phyloP scores from a whole-genome alignment of 1,139 yeast genomes.

The Kodamaea ohmeri region DNA sequence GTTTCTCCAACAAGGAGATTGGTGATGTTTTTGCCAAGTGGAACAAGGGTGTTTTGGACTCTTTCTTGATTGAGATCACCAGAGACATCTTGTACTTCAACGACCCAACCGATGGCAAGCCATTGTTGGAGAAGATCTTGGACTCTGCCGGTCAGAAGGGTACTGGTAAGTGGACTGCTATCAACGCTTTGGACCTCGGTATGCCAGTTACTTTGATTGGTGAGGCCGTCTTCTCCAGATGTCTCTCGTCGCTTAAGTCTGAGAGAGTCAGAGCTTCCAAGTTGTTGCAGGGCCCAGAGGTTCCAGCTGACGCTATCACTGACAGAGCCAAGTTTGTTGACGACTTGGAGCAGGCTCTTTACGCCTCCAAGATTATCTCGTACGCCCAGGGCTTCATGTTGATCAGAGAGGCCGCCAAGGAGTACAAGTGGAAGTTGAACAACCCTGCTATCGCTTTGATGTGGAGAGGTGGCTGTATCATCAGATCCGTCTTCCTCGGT shows the following conservation, averaged over 20 bases:
- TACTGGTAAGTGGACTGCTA: conserved; percentile 99
- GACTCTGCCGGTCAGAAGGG: conserved; percentile 99
- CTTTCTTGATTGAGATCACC: conserved; percentile 95
- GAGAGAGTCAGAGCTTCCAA: conserved; percentile 88
- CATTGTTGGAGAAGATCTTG: conserved; percentile 92
- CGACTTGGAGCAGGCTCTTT: conserved; percentile 95
- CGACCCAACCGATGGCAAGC: conserved; percentile 84
- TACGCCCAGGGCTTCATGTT: conserved; percentile 99
- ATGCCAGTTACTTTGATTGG: conserved; percentile 98
- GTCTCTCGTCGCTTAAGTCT: conserved; percentile 85
- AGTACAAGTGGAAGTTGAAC: conserved; percentile 95
- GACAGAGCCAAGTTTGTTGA: conserved; percentile 85
- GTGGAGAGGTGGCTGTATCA: conserved; percentile 99
- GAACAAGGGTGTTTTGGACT: conserved; percentile 97
- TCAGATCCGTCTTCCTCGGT: conserved; percentile 96
- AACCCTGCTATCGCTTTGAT: conserved; percentile 97
- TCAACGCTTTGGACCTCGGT: conserved; percentile 95
- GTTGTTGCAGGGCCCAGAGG: conserved; percentile 73
- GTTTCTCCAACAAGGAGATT: conserved; percentile 86
- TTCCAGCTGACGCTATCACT: conserved; percentile 52
- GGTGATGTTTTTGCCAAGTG: conserved; percentile 89
- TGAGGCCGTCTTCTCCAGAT: conserved; percentile 97
- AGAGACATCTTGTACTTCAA: conserved; percentile 88
- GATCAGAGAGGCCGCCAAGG: conserved; percentile 96
- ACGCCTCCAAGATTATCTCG: conserved; percentile 97